These are phyloP conservation scores for Harringtonia aguacate DNA, from an alignment of 2,329 filamentous ascomycete species.

Conservation along the genomic window DNA sequence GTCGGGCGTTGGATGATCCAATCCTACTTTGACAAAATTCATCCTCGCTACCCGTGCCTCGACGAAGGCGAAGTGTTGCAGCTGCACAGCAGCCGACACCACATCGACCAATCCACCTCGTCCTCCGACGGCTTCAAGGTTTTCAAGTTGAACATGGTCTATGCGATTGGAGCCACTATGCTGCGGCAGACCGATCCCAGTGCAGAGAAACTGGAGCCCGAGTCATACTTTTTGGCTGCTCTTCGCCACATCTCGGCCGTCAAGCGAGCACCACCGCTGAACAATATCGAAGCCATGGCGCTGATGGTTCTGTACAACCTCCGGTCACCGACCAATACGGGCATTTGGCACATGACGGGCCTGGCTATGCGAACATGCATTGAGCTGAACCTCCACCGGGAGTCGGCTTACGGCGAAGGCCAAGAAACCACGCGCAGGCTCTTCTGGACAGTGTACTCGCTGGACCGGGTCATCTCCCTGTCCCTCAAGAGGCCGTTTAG, in stretches of 20 bases:
- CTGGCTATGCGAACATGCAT: slow-evolving; percentile 42
- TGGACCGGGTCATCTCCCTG: slow-evolving; percentile 37
- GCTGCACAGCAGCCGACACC: slow-evolving; percentile 28
- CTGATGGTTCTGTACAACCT: slow-evolving; percentile 39
- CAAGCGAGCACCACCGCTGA: slow-evolving; percentile 33
- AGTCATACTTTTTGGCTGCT: slow-evolving; percentile 38
- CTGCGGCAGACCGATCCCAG: slow-evolving; percentile 19
- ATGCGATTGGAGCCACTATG: slow-evolving; percentile 38
- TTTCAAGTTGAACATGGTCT: slow-evolving; percentile 40
- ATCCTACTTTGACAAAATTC: slow-evolving; percentile 16
- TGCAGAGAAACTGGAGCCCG: slow-evolving; percentile 1
- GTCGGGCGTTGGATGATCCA: slow-evolving; percentile 3
- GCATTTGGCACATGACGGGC: slow-evolving; percentile 43
- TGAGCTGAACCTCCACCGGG: slow-evolving; percentile 35
- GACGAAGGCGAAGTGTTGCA: slow-evolving; percentile 31
- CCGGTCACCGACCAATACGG: slow-evolving; percentile 34
- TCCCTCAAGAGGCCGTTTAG: slow-evolving; percentile 38
- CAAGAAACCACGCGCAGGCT: slow-evolving; percentile 22
- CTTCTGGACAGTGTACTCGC: slow-evolving; percentile 41
- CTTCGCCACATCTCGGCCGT: slow-evolving; percentile 36
- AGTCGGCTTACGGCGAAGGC: slow-evolving; percentile 4
- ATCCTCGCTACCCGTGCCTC: slow-evolving; percentile 38
- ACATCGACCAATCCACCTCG: too few species aligned
- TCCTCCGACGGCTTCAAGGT: slow-evolving; percentile 32
- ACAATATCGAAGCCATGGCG: slow-evolving; percentile 40